Evolutionary conservation across 257 asterid genomes (phyloP).

Genomic region (Lycium barbarum): DNA sequence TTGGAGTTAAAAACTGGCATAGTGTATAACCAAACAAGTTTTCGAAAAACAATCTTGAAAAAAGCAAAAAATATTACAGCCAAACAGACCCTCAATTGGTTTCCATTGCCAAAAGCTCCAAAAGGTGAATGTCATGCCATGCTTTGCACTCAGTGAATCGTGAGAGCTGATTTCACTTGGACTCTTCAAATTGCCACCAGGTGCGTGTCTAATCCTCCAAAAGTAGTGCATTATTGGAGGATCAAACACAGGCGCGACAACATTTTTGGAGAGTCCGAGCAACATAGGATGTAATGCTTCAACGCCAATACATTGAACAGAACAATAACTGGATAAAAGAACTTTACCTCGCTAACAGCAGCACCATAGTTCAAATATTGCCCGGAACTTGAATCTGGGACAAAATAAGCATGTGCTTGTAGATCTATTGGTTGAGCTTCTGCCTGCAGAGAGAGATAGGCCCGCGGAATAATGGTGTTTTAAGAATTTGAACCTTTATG

Average conservation of each 20-base stretch:
- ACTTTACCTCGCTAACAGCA: constrained; percentile 71
- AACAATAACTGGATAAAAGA: background rate
- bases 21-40: no score
- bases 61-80: no score
- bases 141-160: background rate
- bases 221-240: no score
- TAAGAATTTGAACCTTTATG: background rate
- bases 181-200: background rate
- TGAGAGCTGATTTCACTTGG: background rate
- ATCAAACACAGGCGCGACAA: no score
- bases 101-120: background rate
- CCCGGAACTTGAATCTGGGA: constrained; percentile 46
- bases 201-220: background rate
- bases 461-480: background rate
- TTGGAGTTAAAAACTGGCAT: no score
- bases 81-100: background rate
- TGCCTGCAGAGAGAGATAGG: constrained; percentile 49
- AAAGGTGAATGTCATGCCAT: background rate
- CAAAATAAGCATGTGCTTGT: constrained; percentile 55
- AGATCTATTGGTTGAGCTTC: constrained; percentile 47
- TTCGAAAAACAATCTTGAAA: no score
- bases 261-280: background rate
- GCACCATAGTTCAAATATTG: constrained; percentile 72
- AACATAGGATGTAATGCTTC: background rate
- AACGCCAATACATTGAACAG: background rate